Evolutionary conservation across 1,284 basidiomycete genomes (phyloP).

Genomic region (Mycosarcoma maydis): DNA sequence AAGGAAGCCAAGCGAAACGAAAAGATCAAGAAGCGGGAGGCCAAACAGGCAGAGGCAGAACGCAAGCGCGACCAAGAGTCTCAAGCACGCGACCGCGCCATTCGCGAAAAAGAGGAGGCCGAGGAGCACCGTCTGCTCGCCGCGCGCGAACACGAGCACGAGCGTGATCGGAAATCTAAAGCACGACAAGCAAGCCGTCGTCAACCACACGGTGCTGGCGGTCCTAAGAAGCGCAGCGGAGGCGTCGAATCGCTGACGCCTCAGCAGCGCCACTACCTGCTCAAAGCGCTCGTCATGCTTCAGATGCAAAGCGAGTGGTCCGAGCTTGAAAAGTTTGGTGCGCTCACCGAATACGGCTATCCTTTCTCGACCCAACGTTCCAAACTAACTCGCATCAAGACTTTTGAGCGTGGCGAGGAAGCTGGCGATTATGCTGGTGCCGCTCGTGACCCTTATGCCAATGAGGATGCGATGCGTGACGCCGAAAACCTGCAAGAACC

Average conservation of each 20-base stretch:
- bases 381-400: conserved; percentile 53
- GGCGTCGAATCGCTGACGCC: conserved; percentile 51
- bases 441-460: conserved; percentile 56
- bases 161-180: conserved; percentile 34
- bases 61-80: conserved; percentile 39
- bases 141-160: conserved; percentile 30
- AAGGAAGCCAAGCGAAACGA: conserved; percentile 44
- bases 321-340: conserved; percentile 59
- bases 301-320: conserved; percentile 62
- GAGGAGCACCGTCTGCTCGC: conserved; percentile 41
- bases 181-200: conserved; percentile 38
- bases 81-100: conserved; percentile 33
- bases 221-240: conserved; percentile 21
- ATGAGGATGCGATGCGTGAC: conserved; percentile 52
- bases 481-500: conserved; percentile 57
- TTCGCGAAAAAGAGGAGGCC: conserved; percentile 38
- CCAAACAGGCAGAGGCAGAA: conserved; percentile 29
- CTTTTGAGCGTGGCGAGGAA: conserved; percentile 42
- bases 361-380: conserved; percentile 57
- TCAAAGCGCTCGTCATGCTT: conserved; percentile 63
- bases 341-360: conserved; percentile 61
- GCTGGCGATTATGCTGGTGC: conserved; percentile 45
- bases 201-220: conserved; percentile 24
- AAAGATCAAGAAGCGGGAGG: conserved; percentile 36
- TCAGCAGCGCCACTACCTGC: conserved; percentile 61